Conservation (phyloP, 306 rosid genomes). For the Begonia loranthoides region DNA sequence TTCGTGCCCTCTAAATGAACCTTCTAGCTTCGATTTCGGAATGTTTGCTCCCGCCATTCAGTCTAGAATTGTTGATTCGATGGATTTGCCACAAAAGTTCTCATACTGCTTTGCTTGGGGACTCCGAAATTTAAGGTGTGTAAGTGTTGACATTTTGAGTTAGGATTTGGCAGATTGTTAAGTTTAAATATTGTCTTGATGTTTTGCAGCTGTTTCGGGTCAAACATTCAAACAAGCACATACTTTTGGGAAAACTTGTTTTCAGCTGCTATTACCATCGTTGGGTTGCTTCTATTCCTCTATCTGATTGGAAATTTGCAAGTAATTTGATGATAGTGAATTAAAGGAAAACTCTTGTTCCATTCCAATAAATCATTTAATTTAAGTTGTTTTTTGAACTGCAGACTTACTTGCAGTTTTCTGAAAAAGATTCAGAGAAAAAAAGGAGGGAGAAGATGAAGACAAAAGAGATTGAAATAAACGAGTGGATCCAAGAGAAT, state of each 20-base stretch:
- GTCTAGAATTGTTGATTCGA: background rate
- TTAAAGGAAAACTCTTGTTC: background rate
- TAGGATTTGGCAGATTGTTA: no score
- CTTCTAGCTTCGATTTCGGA: slow-evolving; percentile 13
- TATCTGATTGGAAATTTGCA: slow-evolving; percentile 16
- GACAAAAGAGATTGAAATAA: slow-evolving; percentile 6
- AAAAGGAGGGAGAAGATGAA: no score
- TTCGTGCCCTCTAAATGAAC: slow-evolving; percentile 3
- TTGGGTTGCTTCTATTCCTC: slow-evolving; percentile 6
- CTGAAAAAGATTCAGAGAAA: no score
- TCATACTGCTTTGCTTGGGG: slow-evolving; percentile 3
- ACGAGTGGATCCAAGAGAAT: slow-evolving; percentile 6
- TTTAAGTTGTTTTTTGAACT: no score
- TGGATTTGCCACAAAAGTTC: background rate
- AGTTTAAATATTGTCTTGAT: background rate
- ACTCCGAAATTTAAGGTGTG: background rate
- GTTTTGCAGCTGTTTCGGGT: slow-evolving; percentile 7
- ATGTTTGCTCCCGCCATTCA: no score
- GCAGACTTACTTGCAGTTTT: no score
- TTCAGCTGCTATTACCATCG: no score
- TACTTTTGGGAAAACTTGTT: slow-evolving; percentile 2
- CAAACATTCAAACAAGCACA: background rate
- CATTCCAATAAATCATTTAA: background rate
- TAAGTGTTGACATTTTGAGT: no score
- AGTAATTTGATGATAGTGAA: background rate